Base-by-base conservation (phyloP, 768 basidiomycete genomes). In the Pisolithus tinctorius region DNA sequence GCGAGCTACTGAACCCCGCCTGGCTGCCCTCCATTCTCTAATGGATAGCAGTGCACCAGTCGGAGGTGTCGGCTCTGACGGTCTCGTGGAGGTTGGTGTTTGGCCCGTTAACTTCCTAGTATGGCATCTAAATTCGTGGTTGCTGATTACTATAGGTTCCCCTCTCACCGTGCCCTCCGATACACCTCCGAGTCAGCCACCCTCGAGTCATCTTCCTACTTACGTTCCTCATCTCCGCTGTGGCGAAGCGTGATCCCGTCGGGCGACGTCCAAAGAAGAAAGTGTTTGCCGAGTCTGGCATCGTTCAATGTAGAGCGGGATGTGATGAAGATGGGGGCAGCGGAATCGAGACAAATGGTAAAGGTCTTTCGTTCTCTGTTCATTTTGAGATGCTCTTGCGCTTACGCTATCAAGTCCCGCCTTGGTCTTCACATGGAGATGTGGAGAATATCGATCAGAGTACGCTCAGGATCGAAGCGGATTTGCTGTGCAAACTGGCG, bases 251-350 rank as follows among this genome's bases (percentile, higher is more conserved):
- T 13, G 87, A 91, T 59, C 77, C 83, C 0, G 79, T 84, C 0
- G 89, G 87, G 38, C 74, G 85, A 25, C 83, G 80, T 48, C 88
- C 88, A 4, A 86, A 84, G 69, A 75, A 83, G 52, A 82, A 79
- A 44, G 69, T 86, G 0, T 91, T 88, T 67, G 81, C 85, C 0
- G 64, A 64, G 6, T 86, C 86, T 54, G 88, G 86, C 0, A 46
- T 86, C 7, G 63, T 49, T 27, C 69, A 20, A 64, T 76, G 20
- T 69, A 76, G 52, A 76, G 49, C 73, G 71, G 50, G 82, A 78
- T 60, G 59, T 71, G 45, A 63, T 58, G 46, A 75, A 14, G 59
- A 44, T 13, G 31, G 13, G 29, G 57, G 46, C 9, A 58, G 54
- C 45, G 36, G 49, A 20, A 34, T 54, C 39, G 40, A 38, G 40